phyloP scores from a whole-genome alignment of 768 basidiomycete species.

The Phylloporus arenicola region DNA sequence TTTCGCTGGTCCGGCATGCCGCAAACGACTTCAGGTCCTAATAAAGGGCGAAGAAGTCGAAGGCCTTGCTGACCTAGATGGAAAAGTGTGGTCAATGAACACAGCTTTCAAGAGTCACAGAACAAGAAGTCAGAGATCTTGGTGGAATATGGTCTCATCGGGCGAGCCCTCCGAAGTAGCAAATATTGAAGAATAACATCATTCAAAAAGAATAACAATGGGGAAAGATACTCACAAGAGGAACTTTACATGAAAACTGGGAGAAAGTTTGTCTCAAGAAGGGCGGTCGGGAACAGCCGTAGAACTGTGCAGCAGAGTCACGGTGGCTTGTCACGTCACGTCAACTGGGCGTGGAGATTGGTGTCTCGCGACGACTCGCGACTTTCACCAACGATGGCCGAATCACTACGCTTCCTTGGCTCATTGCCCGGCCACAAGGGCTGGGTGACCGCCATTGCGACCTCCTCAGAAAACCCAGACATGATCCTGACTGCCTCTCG shows the following conservation, averaged over 20 bases:
- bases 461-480: conserved; percentile 97
- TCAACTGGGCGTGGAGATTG: conserved; percentile 44
- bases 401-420: conserved; percentile 87
- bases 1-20: conserved; percentile 22
- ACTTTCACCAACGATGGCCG: conserved; percentile 52
- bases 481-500: conserved; percentile 98
- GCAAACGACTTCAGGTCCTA: not conserved
- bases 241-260: not conserved
- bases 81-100: conserved; percentile 6
- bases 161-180: conserved; percentile 59
- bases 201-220: conserved; percentile 13
- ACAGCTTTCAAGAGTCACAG: not conserved
- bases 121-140: conserved; percentile 58
- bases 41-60: not conserved
- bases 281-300: conserved; percentile 27
- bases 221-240: conserved; percentile 14
- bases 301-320: conserved; percentile 46
- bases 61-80: not conserved
- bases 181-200: conserved; percentile 54
- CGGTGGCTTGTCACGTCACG: conserved; percentile 37
- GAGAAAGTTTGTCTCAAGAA: not conserved
- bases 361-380: conserved; percentile 19
- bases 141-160: conserved; percentile 64
- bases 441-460: conserved; percentile 98
- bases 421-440: conserved; percentile 90